Percentiles rank a stretch among this genome's conserved stretches.
Evolutionary conservation across 23 red algal species (phyloP).

Genomic region (Pyropia haitanensis): DNA sequence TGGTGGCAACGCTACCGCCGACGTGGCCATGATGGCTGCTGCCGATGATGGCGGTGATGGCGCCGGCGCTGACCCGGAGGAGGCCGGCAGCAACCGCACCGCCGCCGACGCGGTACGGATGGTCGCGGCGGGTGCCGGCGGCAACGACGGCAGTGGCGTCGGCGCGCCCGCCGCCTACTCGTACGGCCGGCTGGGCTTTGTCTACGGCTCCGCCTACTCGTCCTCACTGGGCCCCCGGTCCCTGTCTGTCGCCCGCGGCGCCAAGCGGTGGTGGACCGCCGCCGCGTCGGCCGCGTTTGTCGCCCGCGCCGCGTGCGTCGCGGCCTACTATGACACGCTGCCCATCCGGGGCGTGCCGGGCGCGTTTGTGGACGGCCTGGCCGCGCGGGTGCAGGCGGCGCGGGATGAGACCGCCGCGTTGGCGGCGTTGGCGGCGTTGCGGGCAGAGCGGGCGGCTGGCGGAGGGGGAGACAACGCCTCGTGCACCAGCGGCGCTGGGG

Average conservation of each 20-base stretch:
- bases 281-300: too few species aligned
- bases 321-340: too few species aligned
- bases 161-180: neutral
- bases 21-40: neutral
- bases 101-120: neutral
- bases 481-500: too few species aligned
- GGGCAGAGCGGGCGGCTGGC: too few species aligned
- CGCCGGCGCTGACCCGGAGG: neutral
- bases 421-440: too few species aligned
- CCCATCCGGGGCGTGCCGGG: too few species aligned
- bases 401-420: too few species aligned
- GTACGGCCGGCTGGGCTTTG: neutral
- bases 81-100: neutral
- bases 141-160: neutral
- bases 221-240: neutral
- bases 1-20: neutral
- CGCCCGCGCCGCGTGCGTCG: too few species aligned
- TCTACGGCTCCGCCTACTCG: neutral
- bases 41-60: slow-evolving; percentile 4
- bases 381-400: too few species aligned
- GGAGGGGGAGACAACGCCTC: too few species aligned
- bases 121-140: neutral
- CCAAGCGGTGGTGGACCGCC: neutral
- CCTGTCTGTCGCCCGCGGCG: neutral
- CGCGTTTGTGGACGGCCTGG: too few species aligned